phyloP scores from a whole-genome alignment of 148 eudicot genomes.

The Rhododendron ferrugineum region DNA sequence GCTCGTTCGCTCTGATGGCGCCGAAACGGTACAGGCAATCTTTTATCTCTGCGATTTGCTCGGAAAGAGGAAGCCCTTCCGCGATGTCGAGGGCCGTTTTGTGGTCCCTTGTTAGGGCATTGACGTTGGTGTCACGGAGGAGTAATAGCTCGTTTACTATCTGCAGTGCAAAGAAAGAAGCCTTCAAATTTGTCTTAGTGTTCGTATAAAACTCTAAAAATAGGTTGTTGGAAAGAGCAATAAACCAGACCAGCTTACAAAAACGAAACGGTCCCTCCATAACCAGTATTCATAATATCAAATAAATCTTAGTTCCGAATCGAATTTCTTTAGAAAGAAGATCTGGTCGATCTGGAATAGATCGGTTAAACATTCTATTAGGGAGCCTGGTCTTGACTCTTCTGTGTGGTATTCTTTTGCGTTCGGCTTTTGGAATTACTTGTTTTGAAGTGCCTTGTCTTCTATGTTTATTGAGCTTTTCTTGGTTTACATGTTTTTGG shows the following conservation, averaged over 20 bases:
- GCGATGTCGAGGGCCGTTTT: conserved; percentile 72
- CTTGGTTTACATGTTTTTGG: background rate
- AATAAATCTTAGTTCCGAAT: too few species aligned
- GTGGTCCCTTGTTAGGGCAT: conserved; percentile 58
- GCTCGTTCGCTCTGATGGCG: conserved; percentile 49
- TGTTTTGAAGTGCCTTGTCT: background rate
- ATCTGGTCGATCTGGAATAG: too few species aligned
- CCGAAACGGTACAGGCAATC: conserved; percentile 40
- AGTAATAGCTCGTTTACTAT: conserved; percentile 50
- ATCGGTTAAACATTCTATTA: too few species aligned
- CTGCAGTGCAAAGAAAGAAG: conserved; percentile 29
- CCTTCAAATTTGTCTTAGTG: background rate
- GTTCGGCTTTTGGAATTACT: background rate
- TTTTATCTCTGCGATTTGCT: conserved; percentile 49
- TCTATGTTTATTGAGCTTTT: background rate
- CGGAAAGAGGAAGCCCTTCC: conserved; percentile 51
- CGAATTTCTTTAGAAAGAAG: too few species aligned
- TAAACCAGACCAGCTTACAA: too few species aligned
- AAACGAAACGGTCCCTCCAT: too few species aligned
- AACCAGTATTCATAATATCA: too few species aligned
- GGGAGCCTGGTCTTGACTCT: too few species aligned
- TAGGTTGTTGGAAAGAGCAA: too few species aligned
- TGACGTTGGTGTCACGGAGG: conserved; percentile 53
- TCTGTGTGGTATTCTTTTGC: too few species aligned
- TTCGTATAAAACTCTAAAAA: too few species aligned